Base-by-base conservation (phyloP, 768 basidiomycete species). In the Calocera viscosa region DNA sequence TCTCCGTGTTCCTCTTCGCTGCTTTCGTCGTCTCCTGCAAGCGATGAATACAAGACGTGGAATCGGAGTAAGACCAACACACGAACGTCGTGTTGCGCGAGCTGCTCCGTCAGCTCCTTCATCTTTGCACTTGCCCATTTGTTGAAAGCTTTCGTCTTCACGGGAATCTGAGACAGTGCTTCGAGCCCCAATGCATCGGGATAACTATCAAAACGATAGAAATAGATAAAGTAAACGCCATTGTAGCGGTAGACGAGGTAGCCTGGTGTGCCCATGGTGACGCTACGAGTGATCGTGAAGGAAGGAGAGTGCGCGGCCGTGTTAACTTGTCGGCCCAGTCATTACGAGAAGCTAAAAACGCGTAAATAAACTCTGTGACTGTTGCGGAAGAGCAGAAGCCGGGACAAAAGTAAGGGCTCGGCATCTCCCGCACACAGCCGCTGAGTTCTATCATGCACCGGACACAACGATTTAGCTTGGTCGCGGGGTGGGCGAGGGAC, bases 141-240 rank as follows among this genome's bases (percentile, higher is more conserved):
- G 33, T 71, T 49, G 47, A 71, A 73, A 17, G 39, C 43, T n/a
- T 68, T 26, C 16, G 53, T 11, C 30, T 68, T 66, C 5, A 34
- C 19, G 1, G 74, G 75, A n/a, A 74, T 66, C 16, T 69, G 66
- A 11, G n/a, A 30, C 2, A 72, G 67, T 3, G 74, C 35, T 34
- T 69, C 11, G n/a, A 73, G 17, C 2, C 76, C 74, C 5, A 74
- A 66, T 33, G 49, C 68, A n/a, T n/a, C 1, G 0, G 73, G 75
- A 65, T 74, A 73, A 5, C 68, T 70, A 65, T 76, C 71, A 2
- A 26, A 69, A 53, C 67, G 66, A 60, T 71, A 69, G 38, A 71
- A 74, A 34, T 65, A 49, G 2, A 70, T 34, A 47, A 71, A 70
- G 34, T 71, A 74, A 76, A 77, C 16, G 86, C 87, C 53, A 16